Conservation (phyloP, 1,284 basidiomycete species). For the Marasmius tenuissimus region DNA sequence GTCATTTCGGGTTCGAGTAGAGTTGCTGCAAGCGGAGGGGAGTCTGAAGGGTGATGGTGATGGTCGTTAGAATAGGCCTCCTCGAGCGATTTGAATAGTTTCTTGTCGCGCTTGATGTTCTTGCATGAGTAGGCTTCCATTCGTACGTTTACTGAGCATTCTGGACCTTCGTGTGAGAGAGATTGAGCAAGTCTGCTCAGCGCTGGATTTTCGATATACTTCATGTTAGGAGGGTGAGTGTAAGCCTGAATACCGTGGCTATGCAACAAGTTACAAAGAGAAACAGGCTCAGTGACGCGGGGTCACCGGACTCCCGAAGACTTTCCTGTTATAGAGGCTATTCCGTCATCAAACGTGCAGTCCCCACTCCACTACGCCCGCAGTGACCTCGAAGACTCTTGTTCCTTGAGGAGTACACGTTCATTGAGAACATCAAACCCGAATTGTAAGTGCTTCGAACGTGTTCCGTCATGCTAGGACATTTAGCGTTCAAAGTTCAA, state of each 20-base stretch:
- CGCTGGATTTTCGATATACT: slow-evolving; percentile 87
- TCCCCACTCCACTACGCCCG: too few relatives aligned
- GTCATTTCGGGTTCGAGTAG: slow-evolving; percentile 71
- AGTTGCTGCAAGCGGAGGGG: slow-evolving; percentile 65
- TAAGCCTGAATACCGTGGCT: not conserved
- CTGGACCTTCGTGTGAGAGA: slow-evolving; percentile 84
- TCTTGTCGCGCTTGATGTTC: slow-evolving; percentile 95
- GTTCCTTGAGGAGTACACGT: too few relatives aligned
- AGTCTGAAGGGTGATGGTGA: slow-evolving; percentile 58
- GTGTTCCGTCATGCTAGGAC: too few relatives aligned
- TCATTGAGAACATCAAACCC: too few relatives aligned
- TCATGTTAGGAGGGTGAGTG: slow-evolving; percentile 53
- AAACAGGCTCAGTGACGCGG: not conserved
- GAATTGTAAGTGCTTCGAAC: too few relatives aligned
- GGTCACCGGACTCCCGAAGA: not conserved
- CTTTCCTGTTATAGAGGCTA: not conserved
- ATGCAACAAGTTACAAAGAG: not conserved
- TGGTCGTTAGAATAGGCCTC: slow-evolving; percentile 76
- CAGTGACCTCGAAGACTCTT: too few relatives aligned
- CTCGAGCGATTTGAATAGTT: slow-evolving; percentile 92
- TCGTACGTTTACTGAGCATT: slow-evolving; percentile 89
- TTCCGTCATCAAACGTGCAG: too few relatives aligned
- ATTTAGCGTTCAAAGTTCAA: too few relatives aligned
- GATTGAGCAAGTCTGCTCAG: slow-evolving; percentile 79
- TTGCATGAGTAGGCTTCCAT: slow-evolving; percentile 99